Conservation (phyloP, 2,329 filamentous ascomycete genomes). For the Penicillium polonicum region DNA sequence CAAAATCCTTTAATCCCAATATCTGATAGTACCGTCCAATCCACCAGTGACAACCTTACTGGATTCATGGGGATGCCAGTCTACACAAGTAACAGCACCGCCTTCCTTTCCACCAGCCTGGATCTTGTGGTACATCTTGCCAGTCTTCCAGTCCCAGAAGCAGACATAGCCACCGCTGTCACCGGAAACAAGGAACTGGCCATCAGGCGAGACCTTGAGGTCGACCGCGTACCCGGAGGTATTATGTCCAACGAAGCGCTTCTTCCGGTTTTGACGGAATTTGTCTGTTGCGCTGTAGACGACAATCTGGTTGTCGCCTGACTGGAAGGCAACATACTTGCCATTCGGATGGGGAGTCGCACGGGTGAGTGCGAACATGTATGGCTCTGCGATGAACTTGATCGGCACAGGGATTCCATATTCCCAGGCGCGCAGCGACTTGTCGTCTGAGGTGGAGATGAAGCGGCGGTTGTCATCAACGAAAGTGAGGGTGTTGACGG, state of each 20-base stretch:
- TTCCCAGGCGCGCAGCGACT: conserved; percentile 94
- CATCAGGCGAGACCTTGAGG: conserved; percentile 82
- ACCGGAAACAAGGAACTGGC: conserved; percentile 83
- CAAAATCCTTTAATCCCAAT: conserved; percentile 72
- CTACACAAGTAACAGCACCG: conserved; percentile 76
- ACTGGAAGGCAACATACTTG: conserved; percentile 93
- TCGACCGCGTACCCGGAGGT: conserved; percentile 93
- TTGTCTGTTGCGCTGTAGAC: conserved; percentile 94
- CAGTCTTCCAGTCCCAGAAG: conserved; percentile 99
- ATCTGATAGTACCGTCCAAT: conserved; percentile 81
- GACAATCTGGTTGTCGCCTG: conserved; percentile 91
- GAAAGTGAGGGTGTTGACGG: conserved; percentile 96
- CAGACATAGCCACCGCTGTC: conserved; percentile 87
- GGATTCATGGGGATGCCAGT: conserved; percentile 97
- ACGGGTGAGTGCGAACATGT: conserved; percentile 95
- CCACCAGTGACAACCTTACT: conserved; percentile 92
- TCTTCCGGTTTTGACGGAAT: conserved; percentile 96
- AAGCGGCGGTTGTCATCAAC: conserved; percentile 92
- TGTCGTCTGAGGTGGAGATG: conserved; percentile 97
- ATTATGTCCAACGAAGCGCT: conserved; percentile 93
- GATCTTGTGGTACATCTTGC: conserved; percentile 98
- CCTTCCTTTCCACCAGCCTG: conserved; percentile 68
- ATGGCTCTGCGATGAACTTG: conserved; percentile 95
- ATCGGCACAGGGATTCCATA: conserved; percentile 98
- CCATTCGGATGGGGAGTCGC: conserved; percentile 80